A percentile compares a stretch with the other conserved stretches of the same genome.
Evolutionary conservation across 2,329 filamentous ascomycete species (phyloP).

Genomic region (Fusarium sp.): DNA sequence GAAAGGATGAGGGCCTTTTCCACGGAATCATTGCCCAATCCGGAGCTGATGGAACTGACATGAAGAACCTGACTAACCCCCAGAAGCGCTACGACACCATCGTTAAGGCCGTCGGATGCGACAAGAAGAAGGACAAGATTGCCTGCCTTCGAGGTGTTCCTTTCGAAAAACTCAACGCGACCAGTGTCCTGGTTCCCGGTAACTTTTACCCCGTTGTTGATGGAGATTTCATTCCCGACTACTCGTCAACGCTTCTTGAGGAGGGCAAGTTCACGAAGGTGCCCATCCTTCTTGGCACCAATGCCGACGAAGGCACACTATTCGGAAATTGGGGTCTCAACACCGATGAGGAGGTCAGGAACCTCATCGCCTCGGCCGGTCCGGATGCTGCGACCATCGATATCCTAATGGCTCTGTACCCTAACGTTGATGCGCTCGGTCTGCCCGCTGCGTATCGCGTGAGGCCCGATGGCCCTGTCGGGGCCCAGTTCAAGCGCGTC

Average conservation of each 20-base stretch:
- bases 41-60: slow-evolving; percentile 51
- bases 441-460: slow-evolving; percentile 29
- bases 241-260: slow-evolving; percentile 64
- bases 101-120: slow-evolving; percentile 40
- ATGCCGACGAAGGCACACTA: slow-evolving; percentile 72
- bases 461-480: slow-evolving; percentile 19
- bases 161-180: slow-evolving; percentile 37
- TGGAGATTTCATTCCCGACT: slow-evolving; percentile 53
- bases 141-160: slow-evolving; percentile 46
- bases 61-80: slow-evolving; percentile 27
- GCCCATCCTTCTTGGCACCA: slow-evolving; percentile 71
- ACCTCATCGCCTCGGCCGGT: slow-evolving; percentile 3
- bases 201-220: slow-evolving; percentile 46
- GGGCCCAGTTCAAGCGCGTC: slow-evolving; percentile 62
- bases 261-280: slow-evolving; percentile 72
- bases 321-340: slow-evolving; percentile 62
- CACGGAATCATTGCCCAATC: slow-evolving; percentile 64
- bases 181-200: slow-evolving; percentile 16
- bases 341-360: slow-evolving; percentile 17
- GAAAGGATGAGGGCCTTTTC: slow-evolving; percentile 66
- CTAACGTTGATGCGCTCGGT: slow-evolving; percentile 37
- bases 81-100: slow-evolving; percentile 38
- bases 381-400: slow-evolving; percentile 22
- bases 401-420: slow-evolving; percentile 34
- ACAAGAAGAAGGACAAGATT: slow-evolving; percentile 38